phyloP scores from a whole-genome alignment of 208 protist species.

The Plasmodiophora brassicae region DNA sequence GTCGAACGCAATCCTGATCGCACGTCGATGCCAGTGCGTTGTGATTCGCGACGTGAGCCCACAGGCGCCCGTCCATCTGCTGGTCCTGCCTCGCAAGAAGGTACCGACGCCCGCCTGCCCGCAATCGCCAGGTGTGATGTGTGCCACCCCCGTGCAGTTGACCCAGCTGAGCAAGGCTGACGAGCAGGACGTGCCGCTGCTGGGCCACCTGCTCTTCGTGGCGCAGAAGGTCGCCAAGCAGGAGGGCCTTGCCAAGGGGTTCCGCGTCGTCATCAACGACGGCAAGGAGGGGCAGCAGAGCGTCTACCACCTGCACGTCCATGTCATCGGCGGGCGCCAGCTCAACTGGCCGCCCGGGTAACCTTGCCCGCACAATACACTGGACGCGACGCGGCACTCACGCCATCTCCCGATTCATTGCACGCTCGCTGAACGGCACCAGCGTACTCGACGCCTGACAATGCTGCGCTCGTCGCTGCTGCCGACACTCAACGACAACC shows the following conservation, averaged over 20 bases:
- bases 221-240: conserved; percentile 29
- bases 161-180: not conserved
- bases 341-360: conserved; percentile 60
- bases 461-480: too few species aligned
- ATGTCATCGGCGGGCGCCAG: conserved; percentile 63
- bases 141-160: not conserved
- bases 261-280: conserved; percentile 65
- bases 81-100: conserved; percentile 2
- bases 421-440: too few species aligned
- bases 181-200: not conserved
- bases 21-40: not conserved
- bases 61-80: not conserved
- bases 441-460: too few species aligned
- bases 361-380: too few species aligned
- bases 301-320: conserved; percentile 67
- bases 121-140: not conserved
- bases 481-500: too few species aligned
- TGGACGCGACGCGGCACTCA: too few species aligned
- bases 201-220: not conserved
- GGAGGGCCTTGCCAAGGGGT: conserved; percentile 41
- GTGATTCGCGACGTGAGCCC: conserved; percentile 5
- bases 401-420: too few species aligned
- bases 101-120: not conserved
- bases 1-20: not conserved
- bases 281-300: conserved; percentile 59